Evolutionary conservation across 140 eudicot genomes (phyloP), one percentile per base, ranked within the genome.

Genomic region (Stevia rebaudiana): DNA sequence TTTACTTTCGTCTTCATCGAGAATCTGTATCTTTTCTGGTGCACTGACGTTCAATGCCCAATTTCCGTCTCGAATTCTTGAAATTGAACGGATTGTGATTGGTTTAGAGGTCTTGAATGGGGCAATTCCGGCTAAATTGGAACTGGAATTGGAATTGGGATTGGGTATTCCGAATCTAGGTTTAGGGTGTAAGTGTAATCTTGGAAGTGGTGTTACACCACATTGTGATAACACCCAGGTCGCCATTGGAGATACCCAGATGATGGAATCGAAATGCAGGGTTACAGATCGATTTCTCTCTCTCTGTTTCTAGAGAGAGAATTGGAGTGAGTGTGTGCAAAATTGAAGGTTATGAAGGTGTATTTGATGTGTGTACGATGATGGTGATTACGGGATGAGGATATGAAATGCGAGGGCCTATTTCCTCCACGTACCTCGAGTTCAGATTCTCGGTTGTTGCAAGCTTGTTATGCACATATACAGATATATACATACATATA

Each of bases 211-310:
- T 69, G 70, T 81, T 4, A 81, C 15, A 39, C 89, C 86, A 62
- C 85, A 89, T 77, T 83, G 85, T 50, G 97, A 89, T 51, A 89
- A 59, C 37, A 86, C 92, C 84, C 80, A 86, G 15, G 87, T 69
- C 6, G 89, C 97, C 97, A 86, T 86, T 50, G 62, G 25, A 68
- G 51, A 51, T 12, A 35, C 63, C 77, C 74, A 65, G 46, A 61
- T 47, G 21, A 28, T 24, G 28, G 68, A 70, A 46, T 41, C 10
- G 52, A 30, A 33, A 44, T 57, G 65, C 37, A 49, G 21, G 15
- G 30, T 64, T 63, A 11, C 55, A 61, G 52, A 39, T 37, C 42
- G 8, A 2, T 37, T 9, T 37, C 42, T 37, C 12, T 37, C 4
- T 31, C 36, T 3, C n/a, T n/a, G n/a, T n/a, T n/a, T n/a, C n/a